Conservation (phyloP, 2,329 filamentous ascomycete genomes). For the Aureobasidium sp. region DNA sequence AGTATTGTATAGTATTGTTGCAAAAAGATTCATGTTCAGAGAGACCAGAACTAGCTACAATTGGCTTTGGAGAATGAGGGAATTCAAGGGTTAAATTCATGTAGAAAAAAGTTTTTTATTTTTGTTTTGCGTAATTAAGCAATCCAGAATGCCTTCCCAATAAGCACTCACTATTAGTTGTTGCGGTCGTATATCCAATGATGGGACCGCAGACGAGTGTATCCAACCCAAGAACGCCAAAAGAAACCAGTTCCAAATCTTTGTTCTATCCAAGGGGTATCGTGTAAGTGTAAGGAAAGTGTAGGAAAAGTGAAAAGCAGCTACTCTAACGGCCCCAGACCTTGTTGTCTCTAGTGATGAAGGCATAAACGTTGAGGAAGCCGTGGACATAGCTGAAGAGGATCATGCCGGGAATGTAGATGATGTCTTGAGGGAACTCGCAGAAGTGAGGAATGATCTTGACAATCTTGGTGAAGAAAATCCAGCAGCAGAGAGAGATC, state of each 20-base stretch:
- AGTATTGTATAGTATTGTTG: not conserved
- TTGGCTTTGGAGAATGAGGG: not conserved
- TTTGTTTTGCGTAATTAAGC: not conserved
- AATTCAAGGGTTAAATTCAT: not conserved
- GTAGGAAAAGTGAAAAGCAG: not conserved
- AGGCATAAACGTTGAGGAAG: constrained; percentile 50
- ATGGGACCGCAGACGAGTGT: not conserved
- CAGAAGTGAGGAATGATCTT: constrained; percentile 51
- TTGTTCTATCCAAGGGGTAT: not conserved
- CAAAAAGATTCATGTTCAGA: not conserved
- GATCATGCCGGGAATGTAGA: constrained; percentile 45
- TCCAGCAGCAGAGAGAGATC: constrained; percentile 34
- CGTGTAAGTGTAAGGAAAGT: not conserved
- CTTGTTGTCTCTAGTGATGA: constrained; percentile 39
- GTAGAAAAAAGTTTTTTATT: not conserved
- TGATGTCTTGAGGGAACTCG: constrained; percentile 46
- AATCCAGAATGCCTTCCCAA: not conserved
- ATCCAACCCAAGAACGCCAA: not conserved
- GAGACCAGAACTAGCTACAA: not conserved
- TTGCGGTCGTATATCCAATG: not conserved
- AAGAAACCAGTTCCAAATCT: not conserved
- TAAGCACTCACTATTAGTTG: not conserved
- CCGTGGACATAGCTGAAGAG: constrained; percentile 53
- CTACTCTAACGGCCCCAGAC: constrained; percentile 21
- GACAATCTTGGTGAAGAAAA: constrained; percentile 50